Evolutionary conservation across 768 basidiomycete species (phyloP).

Genomic region (Hericium alpestre): DNA sequence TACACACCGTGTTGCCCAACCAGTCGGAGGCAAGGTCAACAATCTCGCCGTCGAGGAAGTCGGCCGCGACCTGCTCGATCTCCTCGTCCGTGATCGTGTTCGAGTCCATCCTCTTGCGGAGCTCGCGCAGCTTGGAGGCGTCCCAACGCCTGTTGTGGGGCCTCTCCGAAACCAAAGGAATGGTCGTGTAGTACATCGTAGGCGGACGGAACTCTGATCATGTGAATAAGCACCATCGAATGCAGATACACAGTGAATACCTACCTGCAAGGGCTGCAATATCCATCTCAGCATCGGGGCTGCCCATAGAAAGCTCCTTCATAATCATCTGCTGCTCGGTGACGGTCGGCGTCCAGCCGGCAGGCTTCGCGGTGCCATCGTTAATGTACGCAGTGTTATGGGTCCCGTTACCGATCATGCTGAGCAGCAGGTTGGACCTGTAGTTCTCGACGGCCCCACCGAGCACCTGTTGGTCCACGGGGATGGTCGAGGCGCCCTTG

Average conservation of each 20-base stretch:
- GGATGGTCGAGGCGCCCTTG: conserved; percentile 86
- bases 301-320: conserved; percentile 77
- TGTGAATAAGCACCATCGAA: neutral
- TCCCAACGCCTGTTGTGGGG: conserved; percentile 86
- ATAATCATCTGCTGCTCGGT: conserved; percentile 97
- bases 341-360: conserved; percentile 61
- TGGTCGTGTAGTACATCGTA: conserved; percentile 92
- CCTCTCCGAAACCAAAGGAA: conserved; percentile 81
- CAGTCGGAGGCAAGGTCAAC: conserved; percentile 95
- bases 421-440: conserved; percentile 79
- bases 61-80: conserved; percentile 80
- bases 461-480: conserved; percentile 88
- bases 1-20: conserved; percentile 85
- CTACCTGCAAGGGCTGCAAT: conserved; percentile 77
- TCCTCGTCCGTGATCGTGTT: conserved; percentile 76
- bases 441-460: conserved; percentile 92
- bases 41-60: conserved; percentile 89
- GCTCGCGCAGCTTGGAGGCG: conserved; percentile 83
- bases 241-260: conserved; percentile 19
- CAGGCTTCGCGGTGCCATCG: conserved; percentile 50
- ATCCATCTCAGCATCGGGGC: conserved; percentile 71
- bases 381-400: conserved; percentile 45
- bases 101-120: conserved; percentile 90
- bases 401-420: conserved; percentile 73
- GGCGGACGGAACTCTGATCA: conserved; percentile 78